A percentile compares a stretch with the other conserved stretches of the same genome.
These are phyloP conservation scores for Ganoderma resinaceum DNA, from an alignment of 1,284 basidiomycete species.

Conservation along the genomic window DNA sequence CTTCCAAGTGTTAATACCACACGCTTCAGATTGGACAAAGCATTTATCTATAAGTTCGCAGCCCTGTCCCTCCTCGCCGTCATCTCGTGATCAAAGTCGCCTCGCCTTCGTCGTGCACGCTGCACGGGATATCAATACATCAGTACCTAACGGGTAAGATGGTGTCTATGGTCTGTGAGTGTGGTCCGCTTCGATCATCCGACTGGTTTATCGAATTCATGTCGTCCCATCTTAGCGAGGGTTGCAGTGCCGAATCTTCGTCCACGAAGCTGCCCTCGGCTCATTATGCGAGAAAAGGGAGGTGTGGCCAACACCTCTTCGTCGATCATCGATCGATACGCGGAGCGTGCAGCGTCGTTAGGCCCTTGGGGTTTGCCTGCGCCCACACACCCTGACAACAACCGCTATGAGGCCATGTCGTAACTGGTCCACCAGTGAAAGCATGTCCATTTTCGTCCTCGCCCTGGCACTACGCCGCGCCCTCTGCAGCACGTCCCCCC, in stretches of 20 bases:
- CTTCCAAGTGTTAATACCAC: not conserved
- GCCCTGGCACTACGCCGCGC: not conserved
- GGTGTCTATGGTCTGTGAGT: not conserved
- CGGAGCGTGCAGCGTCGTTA: constrained; percentile 1
- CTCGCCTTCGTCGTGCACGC: not conserved
- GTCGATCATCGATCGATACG: constrained; percentile 23
- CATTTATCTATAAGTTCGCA: not conserved
- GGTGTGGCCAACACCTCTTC: not conserved
- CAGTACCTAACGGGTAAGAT: not conserved
- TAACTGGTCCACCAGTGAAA: not conserved
- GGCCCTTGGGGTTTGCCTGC: not conserved
- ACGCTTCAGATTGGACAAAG: not conserved
- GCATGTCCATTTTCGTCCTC: not conserved
- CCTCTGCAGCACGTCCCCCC: not conserved
- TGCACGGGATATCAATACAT: not conserved
- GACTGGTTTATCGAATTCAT: not conserved
- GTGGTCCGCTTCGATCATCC: not conserved
- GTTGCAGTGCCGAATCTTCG: not conserved
- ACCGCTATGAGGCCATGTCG: not conserved
- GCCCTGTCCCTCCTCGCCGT: not conserved
- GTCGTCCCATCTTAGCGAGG: not conserved
- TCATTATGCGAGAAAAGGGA: not conserved
- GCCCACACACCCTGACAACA: constrained; percentile 6
- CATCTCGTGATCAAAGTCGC: not conserved
- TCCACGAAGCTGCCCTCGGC: constrained; percentile 9